Conservation (phyloP, 2,329 filamentous ascomycete species). For the Pseudomassariella vexata region DNA sequence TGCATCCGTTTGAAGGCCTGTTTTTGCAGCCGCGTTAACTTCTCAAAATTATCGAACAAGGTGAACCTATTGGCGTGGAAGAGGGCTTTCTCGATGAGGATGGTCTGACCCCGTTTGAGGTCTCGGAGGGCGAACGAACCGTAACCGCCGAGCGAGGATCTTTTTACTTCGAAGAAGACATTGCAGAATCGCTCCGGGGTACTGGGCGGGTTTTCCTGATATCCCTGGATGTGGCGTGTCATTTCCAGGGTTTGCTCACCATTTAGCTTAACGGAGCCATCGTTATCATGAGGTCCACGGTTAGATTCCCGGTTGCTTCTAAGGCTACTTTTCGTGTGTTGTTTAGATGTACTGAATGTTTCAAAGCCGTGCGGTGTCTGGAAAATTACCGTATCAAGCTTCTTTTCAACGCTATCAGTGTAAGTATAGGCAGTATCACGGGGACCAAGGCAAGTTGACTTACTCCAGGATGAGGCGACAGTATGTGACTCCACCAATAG, state of each 20-base stretch:
- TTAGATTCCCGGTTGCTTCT: no score
- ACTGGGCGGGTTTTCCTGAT: no score
- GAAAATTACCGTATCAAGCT: not conserved
- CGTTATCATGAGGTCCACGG: no score
- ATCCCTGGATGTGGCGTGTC: no score
- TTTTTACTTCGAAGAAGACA: constrained; percentile 31
- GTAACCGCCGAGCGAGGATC: constrained; percentile 35
- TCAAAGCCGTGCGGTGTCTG: not conserved
- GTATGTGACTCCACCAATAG: not conserved
- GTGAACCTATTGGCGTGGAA: constrained; percentile 23
- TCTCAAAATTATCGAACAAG: constrained; percentile 29
- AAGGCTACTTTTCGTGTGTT: no score
- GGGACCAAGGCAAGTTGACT: not conserved
- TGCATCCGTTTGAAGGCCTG: constrained; percentile 32
- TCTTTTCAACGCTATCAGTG: constrained; percentile 2
- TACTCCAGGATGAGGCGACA: constrained; percentile 1
- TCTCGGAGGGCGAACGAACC: constrained; percentile 39
- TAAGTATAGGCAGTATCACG: no score
- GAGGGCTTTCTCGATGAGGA: constrained; percentile 40
- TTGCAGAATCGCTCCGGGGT: constrained; percentile 26
- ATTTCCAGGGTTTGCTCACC: no score
- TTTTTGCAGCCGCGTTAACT: constrained; percentile 24
- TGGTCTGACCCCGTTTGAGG: constrained; percentile 29
- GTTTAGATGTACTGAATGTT: no score
- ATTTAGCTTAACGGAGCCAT: no score